Base-by-base conservation (phyloP, 257 asterid genomes). In the Lycium ferocissimum region DNA sequence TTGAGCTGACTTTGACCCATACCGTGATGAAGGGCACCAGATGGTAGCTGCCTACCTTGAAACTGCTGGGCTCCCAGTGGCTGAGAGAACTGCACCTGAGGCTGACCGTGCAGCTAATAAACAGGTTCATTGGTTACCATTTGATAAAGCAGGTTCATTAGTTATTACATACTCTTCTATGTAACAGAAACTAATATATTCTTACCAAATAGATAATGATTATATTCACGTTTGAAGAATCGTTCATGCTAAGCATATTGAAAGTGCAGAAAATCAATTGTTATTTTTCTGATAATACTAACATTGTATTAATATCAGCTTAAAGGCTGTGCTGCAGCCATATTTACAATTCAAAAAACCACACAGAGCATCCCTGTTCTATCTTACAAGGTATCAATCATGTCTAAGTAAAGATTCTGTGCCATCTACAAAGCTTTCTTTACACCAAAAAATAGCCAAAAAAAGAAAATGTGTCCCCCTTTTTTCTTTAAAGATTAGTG, bases 51-150 rank as follows among this genome's bases (percentile, higher is more conserved):
- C 86, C 99, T 90, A 80, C 94, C 88, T 89, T 92, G 98, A 83
- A 93, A 90, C 87, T 95, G 99, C 91, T 93, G 98, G 72, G 93
- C 89, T 69, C 92, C 92, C 89, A 92, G 84, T 83, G 98, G 87
- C 90, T 94, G 99, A 83, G 98, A 91, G 90, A 94, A 96, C 88
- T 96, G 99, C 92, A 93, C 89, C 79, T 93, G 98, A 87, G 93
- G 98, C 87, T 96, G 99, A 78, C 96, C 89, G 22, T 93, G 98
- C 92, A 96, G 86, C 98, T 96, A 90, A 81, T 38, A 83, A 82
- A 85, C 33, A 53, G 26, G 63, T 54, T 76, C 37, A 22, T 53
- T 33, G 62, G 82, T 26, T 35, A 76, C 26, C 78, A 2, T 70
- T 70, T 70, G 53, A 70, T 70, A 70, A 83, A 82, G 83, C 33